These are phyloP conservation scores for Solanum bulbocastanum DNA, from an alignment of 257 asterid genomes.

Conservation along the genomic window DNA sequence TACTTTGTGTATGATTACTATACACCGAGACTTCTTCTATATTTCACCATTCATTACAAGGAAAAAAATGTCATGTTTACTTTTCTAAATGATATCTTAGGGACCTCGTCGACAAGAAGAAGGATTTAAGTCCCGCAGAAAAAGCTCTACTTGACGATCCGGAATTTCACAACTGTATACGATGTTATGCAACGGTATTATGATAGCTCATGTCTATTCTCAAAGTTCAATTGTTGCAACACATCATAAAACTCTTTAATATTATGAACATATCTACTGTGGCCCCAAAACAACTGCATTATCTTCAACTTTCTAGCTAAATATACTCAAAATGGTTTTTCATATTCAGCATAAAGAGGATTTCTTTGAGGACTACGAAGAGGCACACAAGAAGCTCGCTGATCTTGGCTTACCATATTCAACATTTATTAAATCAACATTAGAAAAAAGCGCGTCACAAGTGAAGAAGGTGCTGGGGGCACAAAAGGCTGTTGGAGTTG, in stretches of 20 bases:
- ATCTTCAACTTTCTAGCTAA: not conserved
- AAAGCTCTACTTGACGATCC: slow-evolving; percentile 51
- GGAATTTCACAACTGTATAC: slow-evolving; percentile 29
- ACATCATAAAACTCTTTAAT: not conserved
- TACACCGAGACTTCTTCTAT: not conserved
- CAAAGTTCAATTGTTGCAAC: not conserved
- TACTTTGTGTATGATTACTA: slow-evolving; percentile 48
- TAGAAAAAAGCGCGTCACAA: slow-evolving; percentile 3
- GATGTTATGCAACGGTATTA: slow-evolving; percentile 47
- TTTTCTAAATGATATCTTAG: slow-evolving; percentile 11
- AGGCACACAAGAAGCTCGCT: slow-evolving; percentile 74
- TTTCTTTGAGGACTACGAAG: slow-evolving; percentile 62
- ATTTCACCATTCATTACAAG: not conserved
- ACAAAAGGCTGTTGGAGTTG: slow-evolving; percentile 2
- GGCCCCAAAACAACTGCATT: not conserved
- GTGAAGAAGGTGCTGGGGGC: not conserved
- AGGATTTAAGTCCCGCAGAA: slow-evolving; percentile 54
- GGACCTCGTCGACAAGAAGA: slow-evolving; percentile 42
- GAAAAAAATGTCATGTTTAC: slow-evolving; percentile 1
- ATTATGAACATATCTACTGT: not conserved
- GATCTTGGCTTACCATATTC: slow-evolving; percentile 57
- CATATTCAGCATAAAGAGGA: slow-evolving; percentile 35
- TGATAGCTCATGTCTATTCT: not conserved
- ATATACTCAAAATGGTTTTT: not conserved
- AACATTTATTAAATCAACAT: not conserved